Evolutionary conservation across 1,284 basidiomycete species (phyloP).

Genomic region (Vanrija humicola): DNA sequence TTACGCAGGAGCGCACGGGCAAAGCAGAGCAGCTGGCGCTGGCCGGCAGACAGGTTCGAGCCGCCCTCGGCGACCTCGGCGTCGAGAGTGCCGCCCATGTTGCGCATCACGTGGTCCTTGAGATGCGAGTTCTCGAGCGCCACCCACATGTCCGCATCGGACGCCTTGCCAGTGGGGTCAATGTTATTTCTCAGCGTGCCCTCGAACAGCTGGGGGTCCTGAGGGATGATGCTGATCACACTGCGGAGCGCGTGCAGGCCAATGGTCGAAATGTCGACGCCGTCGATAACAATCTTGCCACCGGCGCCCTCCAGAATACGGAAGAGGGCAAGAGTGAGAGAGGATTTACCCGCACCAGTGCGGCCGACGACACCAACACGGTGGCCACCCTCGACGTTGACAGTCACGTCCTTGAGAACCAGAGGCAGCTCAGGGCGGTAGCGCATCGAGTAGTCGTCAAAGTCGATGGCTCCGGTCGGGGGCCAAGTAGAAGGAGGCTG

Average conservation of each 20-base stretch:
- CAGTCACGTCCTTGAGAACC: constrained; percentile 67
- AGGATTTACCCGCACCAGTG: constrained; percentile 87
- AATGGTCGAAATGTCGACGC: constrained; percentile 74
- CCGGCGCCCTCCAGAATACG: constrained; percentile 71
- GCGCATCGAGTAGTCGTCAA: constrained; percentile 70
- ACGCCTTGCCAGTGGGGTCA: constrained; percentile 53
- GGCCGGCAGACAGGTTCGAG: constrained; percentile 72
- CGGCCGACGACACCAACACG: constrained; percentile 81
- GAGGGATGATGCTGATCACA: constrained; percentile 84
- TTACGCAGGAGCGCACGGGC: constrained; percentile 71
- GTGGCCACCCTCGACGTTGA: constrained; percentile 64
- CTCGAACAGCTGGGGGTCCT: constrained; percentile 75
- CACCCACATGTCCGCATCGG: constrained; percentile 75
- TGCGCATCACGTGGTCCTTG: constrained; percentile 60
- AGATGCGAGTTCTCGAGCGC: constrained; percentile 66
- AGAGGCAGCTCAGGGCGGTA: constrained; percentile 79
- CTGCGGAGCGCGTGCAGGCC: constrained; percentile 67
- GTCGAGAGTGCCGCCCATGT: constrained; percentile 68
- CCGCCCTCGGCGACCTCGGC: constrained; percentile 75
- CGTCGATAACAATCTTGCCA: constrained; percentile 79
- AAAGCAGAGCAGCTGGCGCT: constrained; percentile 78
- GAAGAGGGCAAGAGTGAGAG: constrained; percentile 58
- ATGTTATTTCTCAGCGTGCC: constrained; percentile 60
- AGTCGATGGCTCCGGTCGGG: constrained; percentile 66
- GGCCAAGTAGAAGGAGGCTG: constrained; percentile 71